Conservation (phyloP, 305 asterid genomes). For the Fraxinus platypoda region DNA sequence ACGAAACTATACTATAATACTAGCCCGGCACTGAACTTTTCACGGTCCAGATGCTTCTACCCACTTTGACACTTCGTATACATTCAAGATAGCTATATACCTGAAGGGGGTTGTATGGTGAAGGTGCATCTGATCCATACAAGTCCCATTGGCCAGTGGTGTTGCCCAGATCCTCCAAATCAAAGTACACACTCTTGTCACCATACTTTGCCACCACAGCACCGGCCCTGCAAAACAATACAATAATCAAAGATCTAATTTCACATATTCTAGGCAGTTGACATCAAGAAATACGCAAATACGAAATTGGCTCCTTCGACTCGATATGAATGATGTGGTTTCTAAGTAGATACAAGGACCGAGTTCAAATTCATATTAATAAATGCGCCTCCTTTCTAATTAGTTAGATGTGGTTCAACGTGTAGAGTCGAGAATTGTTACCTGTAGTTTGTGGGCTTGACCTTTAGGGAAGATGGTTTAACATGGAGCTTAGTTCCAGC, state of each 20-base stretch:
- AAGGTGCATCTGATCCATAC: conserved; percentile 95
- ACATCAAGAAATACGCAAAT: neutral
- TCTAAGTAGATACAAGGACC: neutral
- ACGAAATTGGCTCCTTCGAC: neutral
- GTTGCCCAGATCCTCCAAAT: conserved; percentile 91
- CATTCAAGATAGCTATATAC: conserved; percentile 25
- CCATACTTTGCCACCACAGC: conserved; percentile 90
- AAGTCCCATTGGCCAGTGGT: conserved; percentile 98
- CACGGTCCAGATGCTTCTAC: neutral
- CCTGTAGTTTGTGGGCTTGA: conserved; percentile 63
- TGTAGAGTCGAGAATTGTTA: neutral
- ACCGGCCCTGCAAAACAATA: conserved; percentile 48
- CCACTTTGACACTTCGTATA: neutral
- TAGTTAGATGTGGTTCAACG: neutral
- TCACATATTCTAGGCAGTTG: neutral
- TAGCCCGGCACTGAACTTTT: neutral
- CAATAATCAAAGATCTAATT: neutral
- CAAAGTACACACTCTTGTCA: conserved; percentile 95
- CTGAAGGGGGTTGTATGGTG: conserved; percentile 91
- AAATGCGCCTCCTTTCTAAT: neutral
- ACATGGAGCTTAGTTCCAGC: conserved; percentile 74
- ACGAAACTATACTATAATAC: neutral
- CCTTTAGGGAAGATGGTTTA: conserved; percentile 57
- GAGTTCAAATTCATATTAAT: neutral
- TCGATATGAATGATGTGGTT: neutral